phyloP scores from a whole-genome alignment of 768 basidiomycete genomes.

The Sporobolomyces phaffii region DNA sequence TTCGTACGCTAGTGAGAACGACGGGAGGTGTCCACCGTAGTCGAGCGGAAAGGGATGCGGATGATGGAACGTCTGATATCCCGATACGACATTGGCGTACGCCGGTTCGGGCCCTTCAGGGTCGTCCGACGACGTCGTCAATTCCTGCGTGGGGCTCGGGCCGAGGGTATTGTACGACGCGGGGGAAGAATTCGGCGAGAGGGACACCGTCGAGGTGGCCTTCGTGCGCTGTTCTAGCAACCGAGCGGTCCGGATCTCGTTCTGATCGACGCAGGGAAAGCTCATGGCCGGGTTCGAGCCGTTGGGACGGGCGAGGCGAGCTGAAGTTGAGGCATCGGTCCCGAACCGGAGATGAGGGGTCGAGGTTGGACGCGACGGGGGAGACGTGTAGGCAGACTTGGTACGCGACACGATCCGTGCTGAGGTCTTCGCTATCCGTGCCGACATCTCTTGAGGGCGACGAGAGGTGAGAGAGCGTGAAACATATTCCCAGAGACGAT shows the following conservation, averaged over 20 bases:
- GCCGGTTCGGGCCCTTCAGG: constrained; percentile 39
- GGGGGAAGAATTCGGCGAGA: constrained; percentile 6
- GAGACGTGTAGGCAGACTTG: neutral
- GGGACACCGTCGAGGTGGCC: neutral
- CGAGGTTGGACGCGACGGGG: neutral
- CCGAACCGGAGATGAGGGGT: constrained; percentile 2
- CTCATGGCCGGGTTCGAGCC: constrained; percentile 42
- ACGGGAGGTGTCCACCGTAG: constrained; percentile 58
- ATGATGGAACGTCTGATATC: constrained; percentile 65
- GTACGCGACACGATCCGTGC: neutral
- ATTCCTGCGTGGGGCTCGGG: constrained; percentile 5
- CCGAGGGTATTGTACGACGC: constrained; percentile 33
- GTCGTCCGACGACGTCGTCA: constrained; percentile 15
- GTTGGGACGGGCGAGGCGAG: neutral
- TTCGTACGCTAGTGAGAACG: constrained; percentile 89
- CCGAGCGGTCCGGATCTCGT: constrained; percentile 36
- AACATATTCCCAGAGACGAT: neutral
- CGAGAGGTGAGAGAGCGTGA: neutral
- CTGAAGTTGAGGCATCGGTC: neutral
- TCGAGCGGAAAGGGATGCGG: constrained; percentile 59
- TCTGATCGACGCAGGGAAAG: constrained; percentile 43
- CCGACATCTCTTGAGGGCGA: neutral
- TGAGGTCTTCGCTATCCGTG: neutral
- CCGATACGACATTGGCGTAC: constrained; percentile 35
- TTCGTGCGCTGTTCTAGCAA: constrained; percentile 29